Evolutionary conservation across 1,139 yeast species (phyloP), one percentile per base, ranked within the genome.

Genomic region (Pichia sp.): DNA sequence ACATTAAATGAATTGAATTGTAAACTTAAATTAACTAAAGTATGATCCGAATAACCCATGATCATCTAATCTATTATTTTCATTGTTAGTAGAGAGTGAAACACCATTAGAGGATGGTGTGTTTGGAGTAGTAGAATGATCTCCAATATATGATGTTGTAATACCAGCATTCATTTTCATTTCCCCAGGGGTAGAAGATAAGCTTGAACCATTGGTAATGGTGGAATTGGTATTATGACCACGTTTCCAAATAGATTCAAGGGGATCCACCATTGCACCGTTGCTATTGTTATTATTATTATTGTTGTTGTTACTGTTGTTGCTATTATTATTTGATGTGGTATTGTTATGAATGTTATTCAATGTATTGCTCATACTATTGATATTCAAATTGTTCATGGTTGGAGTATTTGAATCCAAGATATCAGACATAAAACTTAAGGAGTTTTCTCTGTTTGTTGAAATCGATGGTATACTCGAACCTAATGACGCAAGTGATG

Each of bases 221-320:
- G 27, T 33, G 9, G 19, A 28, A 33, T 37, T 32, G 32, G 22
- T 28, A 36, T 37, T 45, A 24, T 45, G 47, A 11, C 43, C 48
- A 28, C 50, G 46, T 44, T 48, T 52, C 54, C 53, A 52, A 32
- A 53, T 48, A 4, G 48, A 46, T 40, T 53, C 55, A 5, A 53
- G 33, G 9, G 55, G 55, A 45, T 52, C 53, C 30, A 51, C 53
- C 30, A 42, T 15, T 3, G 48, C 39, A 21, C 17, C 21, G 14
- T 33, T 37, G 15, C 34, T 31, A 14, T 21, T 18, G 27, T 19
- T 22, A n/a, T 8, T 20, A 19, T 28, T 38, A 12, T 17, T 17
- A 32, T 28, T 31, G 24, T 38, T 38, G 17, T 19, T 20, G 15
- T 28, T 15, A 18, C 22, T 22, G 21, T 21, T 39, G 12, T n/a